These are phyloP conservation scores for Phaffia tasmanica DNA, from an alignment of 768 basidiomycete genomes.

Conservation along the genomic window DNA sequence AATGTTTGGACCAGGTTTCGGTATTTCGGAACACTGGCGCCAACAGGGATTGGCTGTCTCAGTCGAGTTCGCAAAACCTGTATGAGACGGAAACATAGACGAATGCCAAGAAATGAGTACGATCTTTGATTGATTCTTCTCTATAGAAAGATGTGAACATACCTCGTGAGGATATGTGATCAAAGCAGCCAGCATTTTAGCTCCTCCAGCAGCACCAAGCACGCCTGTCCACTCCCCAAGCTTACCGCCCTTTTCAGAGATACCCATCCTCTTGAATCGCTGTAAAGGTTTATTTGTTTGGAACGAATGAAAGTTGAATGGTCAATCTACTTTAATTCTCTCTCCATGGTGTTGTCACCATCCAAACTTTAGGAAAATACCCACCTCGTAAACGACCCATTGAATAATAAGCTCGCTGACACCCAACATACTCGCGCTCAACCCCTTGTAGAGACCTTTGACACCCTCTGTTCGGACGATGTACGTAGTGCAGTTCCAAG, in stretches of 20 bases:
- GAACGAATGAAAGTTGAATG: not conserved
- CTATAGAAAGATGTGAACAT: constrained; percentile 30
- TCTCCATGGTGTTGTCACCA: not conserved
- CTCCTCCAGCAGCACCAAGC: constrained; percentile 79
- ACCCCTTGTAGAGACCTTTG: constrained; percentile 82
- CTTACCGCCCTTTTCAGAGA: constrained; percentile 43
- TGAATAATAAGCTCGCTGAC: constrained; percentile 94
- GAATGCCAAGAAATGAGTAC: not conserved
- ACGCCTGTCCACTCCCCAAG: constrained; percentile 61
- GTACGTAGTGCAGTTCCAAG: constrained; percentile 42
- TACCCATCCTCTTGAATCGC: constrained; percentile 63
- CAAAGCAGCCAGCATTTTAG: constrained; percentile 84
- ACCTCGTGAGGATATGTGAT: constrained; percentile 99
- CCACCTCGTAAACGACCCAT: constrained; percentile 82
- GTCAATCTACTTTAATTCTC: no score
- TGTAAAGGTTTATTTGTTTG: constrained; percentile 3
- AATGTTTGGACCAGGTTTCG: constrained; percentile 75
- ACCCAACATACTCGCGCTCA: constrained; percentile 88
- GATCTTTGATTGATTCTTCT: not conserved
- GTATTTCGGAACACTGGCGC: constrained; percentile 64
- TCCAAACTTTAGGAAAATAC: constrained; percentile 10
- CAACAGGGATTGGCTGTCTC: constrained; percentile 63
- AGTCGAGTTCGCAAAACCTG: constrained; percentile 86
- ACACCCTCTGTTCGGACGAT: constrained; percentile 74
- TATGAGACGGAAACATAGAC: not conserved